Conservation (phyloP, 129 eudicot genomes). For the Tagetes erecta region DNA sequence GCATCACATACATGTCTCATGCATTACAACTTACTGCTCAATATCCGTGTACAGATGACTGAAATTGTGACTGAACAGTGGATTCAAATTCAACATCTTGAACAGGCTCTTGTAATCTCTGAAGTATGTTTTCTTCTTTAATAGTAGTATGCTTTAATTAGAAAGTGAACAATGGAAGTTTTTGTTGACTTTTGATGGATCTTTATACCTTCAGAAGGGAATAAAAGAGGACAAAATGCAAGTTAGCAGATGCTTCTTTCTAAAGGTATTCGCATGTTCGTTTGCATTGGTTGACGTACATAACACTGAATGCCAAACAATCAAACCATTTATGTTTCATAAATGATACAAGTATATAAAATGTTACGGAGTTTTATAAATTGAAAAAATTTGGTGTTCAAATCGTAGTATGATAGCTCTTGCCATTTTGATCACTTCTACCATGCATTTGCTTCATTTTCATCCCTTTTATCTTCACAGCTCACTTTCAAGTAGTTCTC, state of each 20-base stretch:
- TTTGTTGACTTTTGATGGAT: conserved; percentile 8
- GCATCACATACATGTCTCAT: background rate
- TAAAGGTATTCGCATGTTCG: conserved; percentile 49
- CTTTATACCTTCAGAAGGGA: conserved; percentile 41
- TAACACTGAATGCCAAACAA: background rate
- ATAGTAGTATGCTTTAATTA: background rate
- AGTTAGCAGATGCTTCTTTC: conserved; percentile 47
- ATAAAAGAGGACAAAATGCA: conserved; percentile 37
- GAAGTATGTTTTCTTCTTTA: conserved; percentile 45
- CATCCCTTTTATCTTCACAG: background rate
- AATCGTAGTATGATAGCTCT: background rate
- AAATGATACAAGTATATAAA: background rate
- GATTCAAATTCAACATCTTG: conserved; percentile 89
- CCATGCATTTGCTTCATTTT: conserved; percentile 5
- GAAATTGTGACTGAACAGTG: conserved; percentile 78
- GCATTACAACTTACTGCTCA: background rate
- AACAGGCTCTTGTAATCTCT: conserved; percentile 78
- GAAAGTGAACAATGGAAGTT: background rate
- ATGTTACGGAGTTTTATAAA: background rate
- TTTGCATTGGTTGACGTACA: conserved; percentile 3
- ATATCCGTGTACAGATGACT: conserved; percentile 45
- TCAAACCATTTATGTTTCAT: conserved; percentile 3
- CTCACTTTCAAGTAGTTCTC: background rate
- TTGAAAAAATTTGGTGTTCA: background rate
- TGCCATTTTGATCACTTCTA: background rate